A percentile compares a stretch with the other conserved stretches of the same genome.
These are phyloP conservation scores for Apiotrichum domesticum DNA, from an alignment of 1,284 basidiomycete genomes.

Conservation along the genomic window DNA sequence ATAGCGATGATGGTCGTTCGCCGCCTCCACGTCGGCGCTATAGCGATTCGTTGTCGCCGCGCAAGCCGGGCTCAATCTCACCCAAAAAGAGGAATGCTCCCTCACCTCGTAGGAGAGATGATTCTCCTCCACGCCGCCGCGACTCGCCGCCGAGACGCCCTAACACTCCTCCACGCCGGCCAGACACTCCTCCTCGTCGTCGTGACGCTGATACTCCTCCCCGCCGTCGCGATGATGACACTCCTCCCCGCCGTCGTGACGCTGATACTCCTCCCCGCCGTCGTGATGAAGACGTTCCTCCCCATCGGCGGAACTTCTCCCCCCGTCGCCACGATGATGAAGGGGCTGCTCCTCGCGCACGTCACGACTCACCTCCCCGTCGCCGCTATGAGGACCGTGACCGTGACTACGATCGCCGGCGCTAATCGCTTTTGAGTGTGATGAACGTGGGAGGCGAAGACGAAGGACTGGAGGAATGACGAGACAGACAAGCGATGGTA, in stretches of 20 bases:
- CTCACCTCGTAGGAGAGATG: slow-evolving; percentile 1
- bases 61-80: slow-evolving; percentile 4
- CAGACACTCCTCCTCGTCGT: slow-evolving; percentile 13
- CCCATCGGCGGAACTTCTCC: slow-evolving; percentile 1
- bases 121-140: slow-evolving; percentile 15
- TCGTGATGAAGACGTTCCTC: slow-evolving; percentile 3
- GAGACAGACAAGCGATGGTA: too few relatives aligned
- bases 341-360: too few relatives aligned
- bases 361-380: not conserved
- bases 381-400: slow-evolving; percentile 3
- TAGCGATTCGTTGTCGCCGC: slow-evolving; percentile 17
- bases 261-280: slow-evolving; percentile 6
- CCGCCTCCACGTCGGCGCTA: slow-evolving; percentile 15
- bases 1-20: slow-evolving; percentile 2
- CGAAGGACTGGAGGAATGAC: too few relatives aligned
- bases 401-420: slow-evolving; percentile 6
- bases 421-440: not conserved
- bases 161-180: not conserved
- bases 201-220: slow-evolving; percentile 9
- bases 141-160: slow-evolving; percentile 12
- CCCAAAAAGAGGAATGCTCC: slow-evolving; percentile 5
- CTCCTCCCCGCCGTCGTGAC: slow-evolving; percentile 3
- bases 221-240: slow-evolving; percentile 6
- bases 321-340: not conserved
- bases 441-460: too few relatives aligned